A percentile compares a stretch with the other conserved stretches of the same genome.
phyloP scores from a whole-genome alignment of 1,284 basidiomycete species.

The Cryptococcus wingfieldii region DNA sequence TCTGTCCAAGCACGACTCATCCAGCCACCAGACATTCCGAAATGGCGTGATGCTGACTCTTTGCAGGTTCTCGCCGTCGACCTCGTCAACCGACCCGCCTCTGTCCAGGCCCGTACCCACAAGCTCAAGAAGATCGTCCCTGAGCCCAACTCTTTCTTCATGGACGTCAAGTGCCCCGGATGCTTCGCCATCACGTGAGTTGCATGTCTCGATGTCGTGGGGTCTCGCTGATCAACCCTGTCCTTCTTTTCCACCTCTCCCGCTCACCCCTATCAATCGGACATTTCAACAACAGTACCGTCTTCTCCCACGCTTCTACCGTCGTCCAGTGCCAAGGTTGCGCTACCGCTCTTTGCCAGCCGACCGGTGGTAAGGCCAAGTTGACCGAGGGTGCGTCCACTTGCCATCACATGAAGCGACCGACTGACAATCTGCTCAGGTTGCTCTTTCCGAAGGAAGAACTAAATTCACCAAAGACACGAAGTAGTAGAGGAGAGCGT shows the following conservation, averaged over 20 bases:
- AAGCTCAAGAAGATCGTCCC: constrained; percentile 99
- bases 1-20: not conserved
- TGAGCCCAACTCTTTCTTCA: constrained; percentile 97
- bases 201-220: not conserved
- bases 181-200: constrained; percentile 52
- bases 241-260: not conserved
- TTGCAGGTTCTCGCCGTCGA: constrained; percentile 92
- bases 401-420: constrained; percentile 6
- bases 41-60: not conserved
- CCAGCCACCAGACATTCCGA: not conserved
- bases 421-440: constrained; percentile 27
- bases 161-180: constrained; percentile 99
- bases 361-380: constrained; percentile 97
- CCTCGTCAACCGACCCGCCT: constrained; percentile 91
- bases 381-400: constrained; percentile 84
- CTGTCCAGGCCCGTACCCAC: constrained; percentile 83
- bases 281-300: constrained; percentile 28
- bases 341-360: constrained; percentile 94
- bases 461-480: constrained; percentile 32
- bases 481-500: constrained; percentile 4
- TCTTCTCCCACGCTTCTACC: constrained; percentile 53
- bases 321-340: constrained; percentile 74
- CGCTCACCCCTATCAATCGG: not conserved
- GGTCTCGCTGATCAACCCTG: not conserved
- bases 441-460: constrained; percentile 53